Conservation (phyloP, 1,284 basidiomycete genomes). For the Pyrrhoderma lamaoense region DNA sequence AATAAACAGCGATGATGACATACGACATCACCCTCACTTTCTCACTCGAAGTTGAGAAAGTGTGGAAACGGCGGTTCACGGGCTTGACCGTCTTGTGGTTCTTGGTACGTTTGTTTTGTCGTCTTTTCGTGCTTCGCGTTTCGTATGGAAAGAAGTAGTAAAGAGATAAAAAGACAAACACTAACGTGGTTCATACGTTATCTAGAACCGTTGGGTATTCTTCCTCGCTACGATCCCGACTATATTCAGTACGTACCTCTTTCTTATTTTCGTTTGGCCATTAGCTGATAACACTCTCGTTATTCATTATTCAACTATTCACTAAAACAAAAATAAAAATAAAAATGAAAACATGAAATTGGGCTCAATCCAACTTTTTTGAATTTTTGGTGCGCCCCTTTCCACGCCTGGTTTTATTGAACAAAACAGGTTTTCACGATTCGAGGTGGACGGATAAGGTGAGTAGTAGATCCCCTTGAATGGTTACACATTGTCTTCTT, state of each 20-base stretch:
- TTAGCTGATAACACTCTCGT: no score
- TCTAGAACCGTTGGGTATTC: slow-evolving; percentile 11
- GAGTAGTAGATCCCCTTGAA: background rate
- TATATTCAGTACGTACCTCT: background rate
- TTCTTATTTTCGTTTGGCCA: background rate
- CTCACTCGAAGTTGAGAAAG: slow-evolving; percentile 6
- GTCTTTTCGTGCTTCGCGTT: no score
- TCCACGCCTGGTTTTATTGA: background rate
- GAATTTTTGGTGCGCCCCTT: no score
- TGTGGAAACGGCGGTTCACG: slow-evolving; percentile 5
- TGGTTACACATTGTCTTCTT: background rate
- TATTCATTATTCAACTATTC: no score
- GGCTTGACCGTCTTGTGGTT: slow-evolving; percentile 8
- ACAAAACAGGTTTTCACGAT: slow-evolving; percentile 1
- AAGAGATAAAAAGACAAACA: no score
- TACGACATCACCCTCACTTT: slow-evolving; percentile 8
- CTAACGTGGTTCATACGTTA: background rate
- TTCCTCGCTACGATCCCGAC: slow-evolving; percentile 6
- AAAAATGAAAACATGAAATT: no score
- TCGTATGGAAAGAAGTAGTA: no score
- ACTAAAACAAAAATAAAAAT: no score
- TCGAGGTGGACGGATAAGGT: slow-evolving; percentile 2
- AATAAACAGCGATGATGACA: slow-evolving; percentile 3
- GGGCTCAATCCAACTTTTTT: no score
- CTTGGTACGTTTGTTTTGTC: slow-evolving; percentile 1